Evolutionary conservation across 2,329 filamentous ascomycete species (phyloP), one percentile per base, ranked within the genome.

Genomic region (Verticillium klebahnii): DNA sequence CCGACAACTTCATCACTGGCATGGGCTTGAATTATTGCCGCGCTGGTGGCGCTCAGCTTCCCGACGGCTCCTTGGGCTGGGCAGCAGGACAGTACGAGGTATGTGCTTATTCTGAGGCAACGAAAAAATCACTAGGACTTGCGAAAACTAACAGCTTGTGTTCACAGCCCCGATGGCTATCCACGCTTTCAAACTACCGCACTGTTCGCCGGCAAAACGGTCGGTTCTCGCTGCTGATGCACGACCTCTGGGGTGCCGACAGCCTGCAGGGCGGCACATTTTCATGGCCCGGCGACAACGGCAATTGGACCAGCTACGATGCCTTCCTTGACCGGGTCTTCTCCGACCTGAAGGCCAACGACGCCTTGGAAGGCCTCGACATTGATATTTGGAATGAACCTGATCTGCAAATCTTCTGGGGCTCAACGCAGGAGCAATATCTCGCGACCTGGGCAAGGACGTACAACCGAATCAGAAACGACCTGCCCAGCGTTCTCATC

Each of bases 361-460:
- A 60, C 29, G 54, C 61, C 11, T 37, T 31, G 31, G 52, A 39
- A 14, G 63, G 58, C 2, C 58, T 64, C 5, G 59, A 54, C 15
- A 60, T 64, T 31, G 63, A 64, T 45, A 60, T 64, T 15, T 64
- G 63, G 63, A 64, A 64, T 23, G 63, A 64, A 50, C 63, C 63
- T 19, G 61, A 64, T 45, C 56, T 58, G 9, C 34, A 34, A 15
- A 37, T 19, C 14, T 64, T 64, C 37, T 64, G 63, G 63, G 59
- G 59, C 15, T 32, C 57, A 17, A 57, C 58, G 23, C 54, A 60
- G 58, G 58, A 61, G 1, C 63, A 64, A 58, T 64, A 62, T 25
- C 58, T 64, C 14, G 39, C 57, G 19, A 58, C 58, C 36, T 65
- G 61, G 59, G 57, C 54, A 14, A 59, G 61, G 15, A 62, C 61